Base-by-base conservation (phyloP, 1,284 basidiomycete genomes). In the Grifola frondosa region DNA sequence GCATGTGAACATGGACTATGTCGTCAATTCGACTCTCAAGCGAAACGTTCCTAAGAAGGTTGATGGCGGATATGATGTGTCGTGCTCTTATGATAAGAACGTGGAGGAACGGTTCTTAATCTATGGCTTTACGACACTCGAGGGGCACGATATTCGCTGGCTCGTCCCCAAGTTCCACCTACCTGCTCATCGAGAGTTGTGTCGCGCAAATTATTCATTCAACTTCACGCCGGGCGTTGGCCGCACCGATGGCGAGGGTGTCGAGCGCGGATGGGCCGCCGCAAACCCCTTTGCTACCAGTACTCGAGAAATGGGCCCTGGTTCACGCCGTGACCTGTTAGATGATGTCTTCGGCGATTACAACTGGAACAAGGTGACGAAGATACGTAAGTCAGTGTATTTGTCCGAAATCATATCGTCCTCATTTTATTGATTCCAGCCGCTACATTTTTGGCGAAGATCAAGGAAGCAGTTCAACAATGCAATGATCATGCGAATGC, bases 1-100 rank as follows among this genome's bases (percentile, higher is more conserved):
- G 12, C 43, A 41, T 23, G 30, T 39, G 17, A 52, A 52, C 22
- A 42, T 52, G 32, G 50, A 62, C 26, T 60, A 48, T 31, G 36
- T 58, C 6, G 29, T 60, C n/a, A 16, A 37, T 3, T 53, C 52
- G 0, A 30, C 51, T 10, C 29, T 42, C 5, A n/a, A 50, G 12
- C 30, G 12, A 2, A 42, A 44, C 17, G 21, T 22, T 7, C 30
- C 26, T 0, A 15, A 22, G 8, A 28, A 22, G 26, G 37, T 42
- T 6, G n/a, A 21, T 3, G 41, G 26, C 4, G 36, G 34, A 1
- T 57, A 59, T 28, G 53, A 59, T 28, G 57, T 57, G 9, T 42
- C 50, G 0, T 60, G 58, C 23, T 49, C 46, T 40, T 57, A 46
- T 41, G 33, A 37, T 17, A 48, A 33, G 23, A 19, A 53, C 11